Percentiles rank a stretch among this genome's conserved stretches.
Evolutionary conservation across 495 filamentous ascomycete species (phyloP).

Genomic region (Rostrohypoxylon terebratum): DNA sequence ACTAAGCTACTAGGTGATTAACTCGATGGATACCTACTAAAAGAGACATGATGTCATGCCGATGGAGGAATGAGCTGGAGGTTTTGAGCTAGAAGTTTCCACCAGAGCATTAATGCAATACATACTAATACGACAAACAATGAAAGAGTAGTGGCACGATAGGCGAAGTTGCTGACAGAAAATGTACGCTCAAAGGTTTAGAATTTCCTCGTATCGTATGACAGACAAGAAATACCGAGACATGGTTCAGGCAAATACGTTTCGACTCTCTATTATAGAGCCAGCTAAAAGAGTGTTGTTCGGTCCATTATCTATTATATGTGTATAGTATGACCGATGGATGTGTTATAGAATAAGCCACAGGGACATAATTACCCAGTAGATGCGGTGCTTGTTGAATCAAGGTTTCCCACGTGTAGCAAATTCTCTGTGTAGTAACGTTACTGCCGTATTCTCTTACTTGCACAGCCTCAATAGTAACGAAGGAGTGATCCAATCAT

Average conservation of each 20-base stretch:
- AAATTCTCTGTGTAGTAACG: conserved; percentile 25
- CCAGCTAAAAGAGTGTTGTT: background rate
- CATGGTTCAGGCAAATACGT: conserved; percentile 12
- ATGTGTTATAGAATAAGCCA: background rate
- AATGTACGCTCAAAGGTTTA: conserved; percentile 2
- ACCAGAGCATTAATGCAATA: background rate
- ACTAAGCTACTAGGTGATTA: background rate
- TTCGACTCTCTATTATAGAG: background rate
- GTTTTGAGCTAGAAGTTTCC: background rate
- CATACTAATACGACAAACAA: background rate
- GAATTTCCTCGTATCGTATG: background rate
- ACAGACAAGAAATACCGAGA: conserved; percentile 13
- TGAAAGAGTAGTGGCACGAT: conserved; percentile 1
- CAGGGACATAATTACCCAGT: background rate
- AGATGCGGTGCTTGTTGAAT: conserved; percentile 5
- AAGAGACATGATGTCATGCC: conserved; percentile 14
- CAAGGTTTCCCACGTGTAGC: conserved; percentile 8
- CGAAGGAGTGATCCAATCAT: conserved; percentile 18
- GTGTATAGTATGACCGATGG: background rate
- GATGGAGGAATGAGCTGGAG: conserved; percentile 2
- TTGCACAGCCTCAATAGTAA: conserved; percentile 21
- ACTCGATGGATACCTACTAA: background rate
- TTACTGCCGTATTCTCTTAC: conserved; percentile 31
- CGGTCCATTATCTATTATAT: background rate
- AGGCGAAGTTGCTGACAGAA: background rate